phyloP scores from a whole-genome alignment of 139 green algal species.

The Volvox reticuliferus region DNA sequence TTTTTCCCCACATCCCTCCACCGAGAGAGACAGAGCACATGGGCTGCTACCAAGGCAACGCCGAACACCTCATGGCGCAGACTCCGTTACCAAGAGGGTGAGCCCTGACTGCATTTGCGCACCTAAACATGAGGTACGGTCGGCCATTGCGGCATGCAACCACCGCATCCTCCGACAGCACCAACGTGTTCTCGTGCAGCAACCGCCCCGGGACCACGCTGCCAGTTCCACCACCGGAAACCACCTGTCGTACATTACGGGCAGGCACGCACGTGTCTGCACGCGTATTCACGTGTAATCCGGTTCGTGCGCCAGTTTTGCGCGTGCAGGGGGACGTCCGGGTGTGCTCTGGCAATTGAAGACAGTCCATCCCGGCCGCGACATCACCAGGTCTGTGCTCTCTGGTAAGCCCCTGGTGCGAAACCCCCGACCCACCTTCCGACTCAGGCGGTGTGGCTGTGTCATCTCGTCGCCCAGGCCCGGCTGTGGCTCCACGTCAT shows the following conservation, averaged over 20 bases:
- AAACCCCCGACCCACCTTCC: conserved; percentile 53
- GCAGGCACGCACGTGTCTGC: background rate
- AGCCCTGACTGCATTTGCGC: background rate
- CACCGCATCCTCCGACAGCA: conserved; percentile 70
- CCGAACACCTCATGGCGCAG: too few species aligned
- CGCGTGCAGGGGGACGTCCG: too few species aligned
- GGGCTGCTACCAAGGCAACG: too few species aligned
- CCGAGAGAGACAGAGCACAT: too few species aligned
- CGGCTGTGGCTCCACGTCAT: conserved; percentile 82
- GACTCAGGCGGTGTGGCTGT: conserved; percentile 62
- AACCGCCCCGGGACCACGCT: conserved; percentile 70
- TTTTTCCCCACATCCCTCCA: too few species aligned
- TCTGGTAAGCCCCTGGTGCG: too few species aligned
- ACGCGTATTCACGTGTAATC: background rate
- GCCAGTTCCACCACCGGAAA: conserved; percentile 58
- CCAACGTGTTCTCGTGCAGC: conserved; percentile 86
- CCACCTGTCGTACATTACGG: conserved; percentile 54
- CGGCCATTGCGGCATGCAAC: conserved; percentile 47
- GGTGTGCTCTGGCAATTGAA: too few species aligned
- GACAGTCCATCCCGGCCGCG: too few species aligned
- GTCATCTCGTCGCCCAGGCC: conserved; percentile 62
- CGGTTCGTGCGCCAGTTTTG: too few species aligned
- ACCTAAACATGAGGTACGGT: conserved; percentile 61
- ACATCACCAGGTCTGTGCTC: too few species aligned
- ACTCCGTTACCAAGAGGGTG: too few species aligned